phyloP scores from a whole-genome alignment of 1,139 yeast genomes.

The Magnusiomyces paraingens region DNA sequence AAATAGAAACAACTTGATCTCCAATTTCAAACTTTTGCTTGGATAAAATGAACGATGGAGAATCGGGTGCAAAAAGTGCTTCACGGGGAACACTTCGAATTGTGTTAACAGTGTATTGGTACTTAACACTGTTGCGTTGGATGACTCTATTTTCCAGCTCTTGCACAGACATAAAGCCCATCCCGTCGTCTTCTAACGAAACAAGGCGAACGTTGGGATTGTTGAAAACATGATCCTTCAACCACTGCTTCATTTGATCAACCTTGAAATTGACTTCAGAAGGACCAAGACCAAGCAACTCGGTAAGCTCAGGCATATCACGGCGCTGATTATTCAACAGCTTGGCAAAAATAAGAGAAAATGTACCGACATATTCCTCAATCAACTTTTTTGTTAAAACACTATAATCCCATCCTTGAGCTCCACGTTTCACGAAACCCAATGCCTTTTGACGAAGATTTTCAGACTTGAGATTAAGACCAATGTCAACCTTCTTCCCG shows the following conservation, averaged over 20 bases:
- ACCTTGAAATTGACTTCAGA: constrained; percentile 39
- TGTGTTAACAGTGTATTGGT: constrained; percentile 33
- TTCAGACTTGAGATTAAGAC: constrained; percentile 81
- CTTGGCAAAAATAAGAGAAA: constrained; percentile 53
- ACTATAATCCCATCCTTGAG: constrained; percentile 79
- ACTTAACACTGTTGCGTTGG: constrained; percentile 29
- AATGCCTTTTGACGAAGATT: constrained; percentile 72
- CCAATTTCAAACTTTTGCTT: constrained; percentile 78
- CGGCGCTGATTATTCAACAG: constrained; percentile 30
- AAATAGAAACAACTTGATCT: constrained; percentile 81
- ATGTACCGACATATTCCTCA: constrained; percentile 51
- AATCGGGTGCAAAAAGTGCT: constrained; percentile 73
- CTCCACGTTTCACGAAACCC: constrained; percentile 70
- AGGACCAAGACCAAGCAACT: constrained; percentile 36
- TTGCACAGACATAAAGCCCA: constrained; percentile 58
- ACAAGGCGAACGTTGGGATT: constrained; percentile 50
- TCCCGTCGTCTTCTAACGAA: constrained; percentile 70
- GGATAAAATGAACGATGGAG: constrained; percentile 64
- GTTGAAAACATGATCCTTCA: constrained; percentile 45
- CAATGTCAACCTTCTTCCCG: constrained; percentile 61
- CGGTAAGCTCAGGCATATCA: constrained; percentile 39
- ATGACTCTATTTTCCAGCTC: constrained; percentile 64
- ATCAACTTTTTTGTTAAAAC: constrained; percentile 65
- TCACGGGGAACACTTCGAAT: constrained; percentile 79
- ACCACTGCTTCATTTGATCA: constrained; percentile 36